phyloP scores from a whole-genome alignment of 2,329 filamentous ascomycete genomes.

The Ophiostoma sp. region DNA sequence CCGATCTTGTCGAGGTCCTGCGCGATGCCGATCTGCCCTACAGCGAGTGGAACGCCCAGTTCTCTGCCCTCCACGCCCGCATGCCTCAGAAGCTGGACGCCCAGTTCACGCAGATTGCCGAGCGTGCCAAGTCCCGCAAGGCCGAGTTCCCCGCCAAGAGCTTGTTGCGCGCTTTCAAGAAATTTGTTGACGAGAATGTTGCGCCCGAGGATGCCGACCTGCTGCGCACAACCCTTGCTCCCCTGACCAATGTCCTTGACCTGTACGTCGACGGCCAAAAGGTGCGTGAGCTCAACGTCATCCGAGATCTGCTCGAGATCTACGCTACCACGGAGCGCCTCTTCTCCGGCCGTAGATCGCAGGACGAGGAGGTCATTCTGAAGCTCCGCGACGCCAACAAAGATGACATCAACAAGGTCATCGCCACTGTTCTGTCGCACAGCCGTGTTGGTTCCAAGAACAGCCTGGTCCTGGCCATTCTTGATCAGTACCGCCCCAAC shows the following conservation, averaged over 20 bases:
- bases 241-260: conserved; percentile 70
- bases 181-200: conserved; percentile 85
- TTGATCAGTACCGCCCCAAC: conserved; percentile 93
- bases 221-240: conserved; percentile 66
- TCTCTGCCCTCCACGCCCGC: conserved; percentile 90
- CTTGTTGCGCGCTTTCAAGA: conserved; percentile 73
- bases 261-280: conserved; percentile 85
- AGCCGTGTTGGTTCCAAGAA: conserved; percentile 91
- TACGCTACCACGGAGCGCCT: conserved; percentile 81
- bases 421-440: conserved; percentile 88
- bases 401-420: conserved; percentile 78
- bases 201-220: conserved; percentile 65
- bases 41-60: conserved; percentile 92
- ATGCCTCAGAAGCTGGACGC: conserved; percentile 92
- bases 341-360: conserved; percentile 76
- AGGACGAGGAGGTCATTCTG: conserved; percentile 90
- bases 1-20: conserved; percentile 84
- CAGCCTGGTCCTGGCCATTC: conserved; percentile 81
- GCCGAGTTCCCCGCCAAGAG: conserved; percentile 89
- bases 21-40: conserved; percentile 87
- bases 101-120: conserved; percentile 76
- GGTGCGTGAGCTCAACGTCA: conserved; percentile 78
- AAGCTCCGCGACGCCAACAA: conserved; percentile 94
- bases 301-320: conserved; percentile 69
- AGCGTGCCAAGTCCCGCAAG: conserved; percentile 70